Evolutionary conservation across 1,139 yeast genomes (phyloP).

Genomic region (Diutina pseudorugosa): DNA sequence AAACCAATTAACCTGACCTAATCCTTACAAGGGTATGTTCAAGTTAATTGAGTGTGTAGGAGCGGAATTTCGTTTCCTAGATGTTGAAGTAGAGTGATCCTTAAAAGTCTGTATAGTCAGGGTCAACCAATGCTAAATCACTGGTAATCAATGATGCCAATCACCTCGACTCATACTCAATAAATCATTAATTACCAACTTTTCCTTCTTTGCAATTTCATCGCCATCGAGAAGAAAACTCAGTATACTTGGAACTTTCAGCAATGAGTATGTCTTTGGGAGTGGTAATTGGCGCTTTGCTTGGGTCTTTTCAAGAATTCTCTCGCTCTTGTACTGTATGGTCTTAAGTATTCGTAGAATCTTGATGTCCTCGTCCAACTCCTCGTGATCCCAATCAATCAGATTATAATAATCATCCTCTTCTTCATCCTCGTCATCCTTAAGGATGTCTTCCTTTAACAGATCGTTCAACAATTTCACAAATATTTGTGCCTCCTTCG

Average conservation of each 20-base stretch:
- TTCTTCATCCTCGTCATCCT: slow-evolving; percentile 22
- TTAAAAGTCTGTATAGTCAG: too few species aligned
- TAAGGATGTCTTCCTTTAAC: slow-evolving; percentile 26
- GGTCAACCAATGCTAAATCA: too few species aligned
- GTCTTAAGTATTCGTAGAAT: slow-evolving; percentile 31
- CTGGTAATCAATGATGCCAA: not conserved
- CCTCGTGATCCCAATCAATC: slow-evolving; percentile 40
- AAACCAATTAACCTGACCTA: too few species aligned
- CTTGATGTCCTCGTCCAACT: slow-evolving; percentile 37
- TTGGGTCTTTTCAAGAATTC: not conserved
- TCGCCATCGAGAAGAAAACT: not conserved
- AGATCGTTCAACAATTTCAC: slow-evolving; percentile 19
- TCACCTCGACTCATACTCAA: slow-evolving; percentile 3
- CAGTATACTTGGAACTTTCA: not conserved
- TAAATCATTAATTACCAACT: slow-evolving; percentile 1
- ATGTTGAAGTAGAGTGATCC: too few species aligned
- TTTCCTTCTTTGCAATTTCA: slow-evolving; percentile 2
- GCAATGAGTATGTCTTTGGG: not conserved
- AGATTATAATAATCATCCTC: slow-evolving; percentile 17
- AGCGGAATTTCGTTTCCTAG: too few species aligned
- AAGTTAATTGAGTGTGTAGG: too few species aligned
- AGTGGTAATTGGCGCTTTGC: not conserved
- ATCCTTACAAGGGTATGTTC: too few species aligned
- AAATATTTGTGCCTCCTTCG: not conserved
- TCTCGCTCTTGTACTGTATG: slow-evolving; percentile 23